phyloP scores from a whole-genome alignment of 495 filamentous ascomycete genomes.

The Aspergillus hancockii region DNA sequence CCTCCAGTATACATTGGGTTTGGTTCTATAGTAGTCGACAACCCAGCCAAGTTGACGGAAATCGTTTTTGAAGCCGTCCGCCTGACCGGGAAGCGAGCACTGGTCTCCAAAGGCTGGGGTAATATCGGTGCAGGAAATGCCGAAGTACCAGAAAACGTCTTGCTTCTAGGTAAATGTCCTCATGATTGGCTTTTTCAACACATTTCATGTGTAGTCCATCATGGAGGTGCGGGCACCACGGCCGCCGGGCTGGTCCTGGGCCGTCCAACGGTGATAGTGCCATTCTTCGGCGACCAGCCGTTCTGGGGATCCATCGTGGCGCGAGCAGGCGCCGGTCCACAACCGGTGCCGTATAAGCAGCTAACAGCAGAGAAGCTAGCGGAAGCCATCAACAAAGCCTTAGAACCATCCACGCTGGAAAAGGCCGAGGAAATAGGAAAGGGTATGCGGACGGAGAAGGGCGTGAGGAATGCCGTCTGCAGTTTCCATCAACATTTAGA shows the following conservation, averaged over 20 bases:
- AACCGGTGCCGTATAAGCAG: slow-evolving; percentile 68
- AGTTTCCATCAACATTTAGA: slow-evolving; percentile 71
- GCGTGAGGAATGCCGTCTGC: slow-evolving; percentile 60
- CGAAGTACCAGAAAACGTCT: slow-evolving; percentile 60
- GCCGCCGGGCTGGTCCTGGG: slow-evolving; percentile 69
- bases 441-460: slow-evolving; percentile 62
- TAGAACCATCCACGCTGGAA: slow-evolving; percentile 55
- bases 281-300: slow-evolving; percentile 82
- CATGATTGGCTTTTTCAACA: slow-evolving; percentile 81
- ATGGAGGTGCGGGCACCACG: slow-evolving; percentile 79
- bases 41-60: slow-evolving; percentile 63
- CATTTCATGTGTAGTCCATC: slow-evolving; percentile 74
- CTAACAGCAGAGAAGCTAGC: slow-evolving; percentile 63
- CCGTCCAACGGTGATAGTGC: slow-evolving; percentile 71
- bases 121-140: slow-evolving; percentile 64
- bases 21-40: slow-evolving; percentile 75
- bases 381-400: slow-evolving; percentile 55
- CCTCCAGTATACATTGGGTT: slow-evolving; percentile 78
- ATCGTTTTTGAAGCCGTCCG: slow-evolving; percentile 68
- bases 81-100: slow-evolving; percentile 61
- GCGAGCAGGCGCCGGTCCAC: slow-evolving; percentile 69
- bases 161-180: slow-evolving; percentile 76
- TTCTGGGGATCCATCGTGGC: slow-evolving; percentile 81
- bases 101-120: slow-evolving; percentile 79
- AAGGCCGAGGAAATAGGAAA: slow-evolving; percentile 60